Conservation (phyloP, 2,329 filamentous ascomycete genomes). For the Penicillium hesseltinei region DNA sequence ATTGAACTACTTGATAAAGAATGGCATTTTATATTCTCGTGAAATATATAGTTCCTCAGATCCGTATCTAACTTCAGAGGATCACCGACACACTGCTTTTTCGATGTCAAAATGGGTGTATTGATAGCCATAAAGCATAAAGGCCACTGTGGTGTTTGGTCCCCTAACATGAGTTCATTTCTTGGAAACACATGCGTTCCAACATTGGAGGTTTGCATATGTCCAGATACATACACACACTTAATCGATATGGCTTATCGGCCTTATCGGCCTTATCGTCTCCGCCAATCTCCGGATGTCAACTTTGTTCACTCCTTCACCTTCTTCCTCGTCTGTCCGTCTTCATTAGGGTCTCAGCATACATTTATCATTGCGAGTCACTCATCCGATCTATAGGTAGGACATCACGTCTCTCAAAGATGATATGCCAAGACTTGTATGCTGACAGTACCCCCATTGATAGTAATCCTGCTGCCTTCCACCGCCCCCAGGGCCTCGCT, state of each 20-base stretch:
- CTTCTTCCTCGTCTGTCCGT: background rate
- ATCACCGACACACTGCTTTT: background rate
- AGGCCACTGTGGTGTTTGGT: background rate
- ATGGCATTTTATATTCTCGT: too few relatives aligned
- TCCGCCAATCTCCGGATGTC: slow-evolving; percentile 1
- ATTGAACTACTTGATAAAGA: too few relatives aligned
- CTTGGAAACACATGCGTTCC: background rate
- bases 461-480: slow-evolving; percentile 36
- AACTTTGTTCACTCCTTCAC: background rate
- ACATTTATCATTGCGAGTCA: background rate
- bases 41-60: background rate
- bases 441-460: background rate
- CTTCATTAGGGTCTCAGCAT: background rate
- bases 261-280: background rate
- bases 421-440: slow-evolving; percentile 2
- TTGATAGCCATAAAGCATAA: background rate
- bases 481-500: slow-evolving; percentile 1
- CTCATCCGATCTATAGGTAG: background rate
- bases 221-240: background rate
- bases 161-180: background rate
- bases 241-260: background rate
- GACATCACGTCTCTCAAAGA: background rate
- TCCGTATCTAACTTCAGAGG: background rate
- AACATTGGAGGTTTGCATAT: background rate
- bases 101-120: background rate